These are phyloP conservation scores for Aspergillus sp. DNA, from an alignment of 2,329 filamentous ascomycete species.

Conservation along the genomic window DNA sequence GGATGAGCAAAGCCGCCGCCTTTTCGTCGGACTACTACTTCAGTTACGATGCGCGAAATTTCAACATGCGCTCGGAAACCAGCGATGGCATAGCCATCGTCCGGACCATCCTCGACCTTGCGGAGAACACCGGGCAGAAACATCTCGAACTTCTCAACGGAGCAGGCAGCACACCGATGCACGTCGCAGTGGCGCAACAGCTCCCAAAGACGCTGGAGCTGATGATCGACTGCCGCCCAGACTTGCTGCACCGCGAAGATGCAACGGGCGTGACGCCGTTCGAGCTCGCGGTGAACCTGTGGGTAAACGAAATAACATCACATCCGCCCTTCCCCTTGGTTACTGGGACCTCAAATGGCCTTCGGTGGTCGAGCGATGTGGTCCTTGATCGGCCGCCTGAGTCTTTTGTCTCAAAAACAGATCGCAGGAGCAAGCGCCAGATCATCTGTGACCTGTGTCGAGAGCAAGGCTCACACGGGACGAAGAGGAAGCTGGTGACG, in stretches of 20 bases:
- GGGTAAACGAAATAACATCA: conserved; percentile 15
- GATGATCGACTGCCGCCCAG: conserved; percentile 46
- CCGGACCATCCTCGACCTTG: conserved; percentile 45
- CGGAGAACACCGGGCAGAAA: conserved; percentile 40
- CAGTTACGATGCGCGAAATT: background rate
- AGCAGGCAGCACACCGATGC: conserved; percentile 36
- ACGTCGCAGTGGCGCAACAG: conserved; percentile 33
- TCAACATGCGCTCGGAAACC: conserved; percentile 3
- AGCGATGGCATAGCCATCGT: conserved; percentile 36
- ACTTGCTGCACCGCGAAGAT: conserved; percentile 61
- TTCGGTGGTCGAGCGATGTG: background rate
- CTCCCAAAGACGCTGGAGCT: conserved; percentile 47
- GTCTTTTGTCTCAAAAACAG: conserved; percentile 6
- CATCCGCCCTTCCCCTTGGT: conserved; percentile 6
- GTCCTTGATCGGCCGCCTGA: conserved; percentile 1
- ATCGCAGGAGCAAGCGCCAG: conserved; percentile 4
- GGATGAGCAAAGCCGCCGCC: conserved; percentile 31
- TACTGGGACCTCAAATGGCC: background rate
- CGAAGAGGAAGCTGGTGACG: conserved; percentile 46
- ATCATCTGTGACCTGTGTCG: conserved; percentile 31
- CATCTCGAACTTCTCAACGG: conserved; percentile 38
- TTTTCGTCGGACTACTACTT: background rate
- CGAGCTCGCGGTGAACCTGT: conserved; percentile 38
- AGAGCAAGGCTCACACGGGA: conserved; percentile 14
- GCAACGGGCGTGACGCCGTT: conserved; percentile 64